Conservation (phyloP, 2,329 filamentous ascomycete genomes). For the Ascochyta clinopodiicola region DNA sequence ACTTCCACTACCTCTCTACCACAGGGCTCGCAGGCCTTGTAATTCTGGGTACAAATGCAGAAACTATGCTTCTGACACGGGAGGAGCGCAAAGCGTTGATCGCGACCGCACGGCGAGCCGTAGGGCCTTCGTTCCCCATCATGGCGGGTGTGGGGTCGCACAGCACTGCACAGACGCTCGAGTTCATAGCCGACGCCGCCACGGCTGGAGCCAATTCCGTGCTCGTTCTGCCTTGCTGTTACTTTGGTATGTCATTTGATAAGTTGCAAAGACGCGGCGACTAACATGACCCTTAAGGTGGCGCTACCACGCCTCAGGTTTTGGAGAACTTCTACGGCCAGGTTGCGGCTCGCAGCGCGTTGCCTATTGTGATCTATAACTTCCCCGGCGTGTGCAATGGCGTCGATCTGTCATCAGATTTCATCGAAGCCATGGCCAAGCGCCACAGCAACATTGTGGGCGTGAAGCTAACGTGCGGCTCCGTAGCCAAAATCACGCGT, state of each 20-base stretch:
- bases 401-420: slow-evolving; percentile 70
- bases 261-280: background rate
- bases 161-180: slow-evolving; percentile 50
- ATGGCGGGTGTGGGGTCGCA: slow-evolving; percentile 52
- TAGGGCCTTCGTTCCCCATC: slow-evolving; percentile 48
- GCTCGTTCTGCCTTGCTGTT: slow-evolving; percentile 50
- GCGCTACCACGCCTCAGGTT: slow-evolving; percentile 48
- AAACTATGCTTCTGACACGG: slow-evolving; percentile 52
- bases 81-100: slow-evolving; percentile 50
- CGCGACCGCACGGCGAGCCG: slow-evolving; percentile 45
- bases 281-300: background rate
- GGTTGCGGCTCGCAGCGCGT: slow-evolving; percentile 62
- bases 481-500: slow-evolving; percentile 73
- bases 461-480: slow-evolving; percentile 73
- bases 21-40: slow-evolving; percentile 52
- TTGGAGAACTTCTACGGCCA: slow-evolving; percentile 51
- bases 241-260: slow-evolving; percentile 46
- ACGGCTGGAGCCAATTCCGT: slow-evolving; percentile 49
- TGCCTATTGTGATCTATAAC: slow-evolving; percentile 75
- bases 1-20: slow-evolving; percentile 51
- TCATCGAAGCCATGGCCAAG: slow-evolving; percentile 62
- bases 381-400: slow-evolving; percentile 71
- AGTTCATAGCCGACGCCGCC: slow-evolving; percentile 49
- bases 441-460: slow-evolving; percentile 68
- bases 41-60: slow-evolving; percentile 51